These are phyloP conservation scores for Rhodomyrtus tomentosa DNA, from an alignment of 345 rosid species.

Conservation along the genomic window DNA sequence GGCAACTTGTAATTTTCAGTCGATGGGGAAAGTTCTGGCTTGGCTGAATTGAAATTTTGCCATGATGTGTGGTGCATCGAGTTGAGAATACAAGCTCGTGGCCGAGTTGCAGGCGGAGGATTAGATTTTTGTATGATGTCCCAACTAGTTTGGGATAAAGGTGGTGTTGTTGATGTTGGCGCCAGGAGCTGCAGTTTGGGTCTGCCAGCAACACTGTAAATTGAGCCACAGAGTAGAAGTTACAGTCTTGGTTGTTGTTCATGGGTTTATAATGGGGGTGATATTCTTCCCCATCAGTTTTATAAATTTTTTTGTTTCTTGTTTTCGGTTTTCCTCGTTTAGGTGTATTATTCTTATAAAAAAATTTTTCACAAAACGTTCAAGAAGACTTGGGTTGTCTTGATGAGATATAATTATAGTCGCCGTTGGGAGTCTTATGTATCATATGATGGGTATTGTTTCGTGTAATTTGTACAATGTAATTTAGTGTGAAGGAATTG, in stretches of 20 bases:
- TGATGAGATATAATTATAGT: slow-evolving; percentile 17
- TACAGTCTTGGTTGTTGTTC: slow-evolving; percentile 10
- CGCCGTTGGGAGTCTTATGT: slow-evolving; percentile 30
- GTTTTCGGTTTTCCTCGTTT: not conserved
- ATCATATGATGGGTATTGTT: slow-evolving; percentile 29
- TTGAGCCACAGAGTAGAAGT: slow-evolving; percentile 34
- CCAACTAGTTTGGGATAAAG: too few relatives aligned
- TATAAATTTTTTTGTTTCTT: slow-evolving; percentile 3
- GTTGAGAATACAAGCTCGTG: slow-evolving; percentile 19
- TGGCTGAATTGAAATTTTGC: slow-evolving; percentile 9
- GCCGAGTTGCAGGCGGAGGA: slow-evolving; percentile 1
- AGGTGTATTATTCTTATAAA: slow-evolving; percentile 15
- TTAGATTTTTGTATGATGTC: slow-evolving; percentile 9
- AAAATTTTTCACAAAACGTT: not conserved
- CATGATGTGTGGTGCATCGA: slow-evolving; percentile 10
- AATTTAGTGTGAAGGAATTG: slow-evolving; percentile 27
- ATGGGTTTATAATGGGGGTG: slow-evolving; percentile 18
- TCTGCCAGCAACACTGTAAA: slow-evolving; percentile 25
- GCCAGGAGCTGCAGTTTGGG: slow-evolving; percentile 12
- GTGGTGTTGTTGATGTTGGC: too few relatives aligned
- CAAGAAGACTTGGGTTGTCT: slow-evolving; percentile 9
- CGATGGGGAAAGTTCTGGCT: slow-evolving; percentile 19
- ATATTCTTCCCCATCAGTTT: slow-evolving; percentile 30
- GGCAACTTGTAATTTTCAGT: slow-evolving; percentile 7
- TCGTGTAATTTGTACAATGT: slow-evolving; percentile 24